Evolutionary conservation across 169 alveolate species (phyloP), one percentile per base, ranked within the genome.

Genomic region (Plasmodium cynomolgi): DNA sequence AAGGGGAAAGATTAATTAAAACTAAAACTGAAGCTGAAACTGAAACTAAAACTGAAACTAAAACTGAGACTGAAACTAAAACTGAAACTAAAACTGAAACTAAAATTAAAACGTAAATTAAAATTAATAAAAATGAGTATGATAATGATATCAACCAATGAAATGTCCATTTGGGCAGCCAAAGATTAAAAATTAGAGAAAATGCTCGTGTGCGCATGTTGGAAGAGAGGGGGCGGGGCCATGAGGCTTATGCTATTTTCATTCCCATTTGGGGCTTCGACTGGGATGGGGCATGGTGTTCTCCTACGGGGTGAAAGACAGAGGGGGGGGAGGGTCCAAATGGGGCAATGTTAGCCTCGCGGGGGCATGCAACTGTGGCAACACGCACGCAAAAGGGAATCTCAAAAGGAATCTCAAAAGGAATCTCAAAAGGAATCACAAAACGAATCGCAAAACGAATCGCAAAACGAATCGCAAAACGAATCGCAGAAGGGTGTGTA

Each of bases 261-360:
- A 88, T 88, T 79, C 90, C 94, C 81, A 88, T 88, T 68, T 77
- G 94, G 15, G 88, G 83, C 72, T 88, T 88, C 6, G 94, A 88
- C n/a, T 88, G 94, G 72, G 94, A 88, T 9, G 94, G 83, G 50
- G 90, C 86, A 80, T 88, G 94, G 15, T 88, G 94, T 62, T 88
- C 94, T 73, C 94, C 94, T 88, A 29, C 17, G 81, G 81, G 72
- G 33, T 11, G 31, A 37, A 79, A 88, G 33, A 34, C 8, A 33
- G 3, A n/a, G 11, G 44, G 39, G 23, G 58, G 33, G 58, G 33
- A 31, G 34, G 13, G 47, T 41, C 33, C 33, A 74, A 13, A 31
- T 33, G 54, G 41, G 41, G n/a, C 31, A 74, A 29, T 4, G 26
- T 62, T 62, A 62, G 9, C 20, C 73, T n/a, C 29, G 73, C 0